Evolutionary conservation across 306 rosid species (phyloP), one percentile per base, ranked within the genome.

Genomic region (Vigna hirtella): DNA sequence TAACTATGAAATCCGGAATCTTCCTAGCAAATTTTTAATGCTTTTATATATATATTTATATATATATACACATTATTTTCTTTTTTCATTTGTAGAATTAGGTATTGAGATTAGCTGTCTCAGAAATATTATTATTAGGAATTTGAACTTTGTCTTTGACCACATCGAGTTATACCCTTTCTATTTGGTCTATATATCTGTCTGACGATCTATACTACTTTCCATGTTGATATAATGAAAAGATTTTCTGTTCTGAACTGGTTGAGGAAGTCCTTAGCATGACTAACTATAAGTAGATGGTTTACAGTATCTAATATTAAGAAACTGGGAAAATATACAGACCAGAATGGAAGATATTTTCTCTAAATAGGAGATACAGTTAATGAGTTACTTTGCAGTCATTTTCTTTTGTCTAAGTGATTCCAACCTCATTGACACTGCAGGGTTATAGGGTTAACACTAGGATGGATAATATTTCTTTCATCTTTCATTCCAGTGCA

Each of bases 401-500:
- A 62, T 17, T 36, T 26, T 30, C 3, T 77, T 48, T 73, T 47
- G 55, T 79, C n/a, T 26, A 74, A 79, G 20, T 81, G 51, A 76
- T 78, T 43, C n/a, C 34, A 53, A 55, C 26, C 32, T 64, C 56
- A 51, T 70, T 78, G 47, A 81, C 64, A 64, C 9, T 91, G 85
- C 97, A 95, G 98, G 96, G 96, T 87, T 82, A 52, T 92, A 18
- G 90, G 85, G 67, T 86, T 95, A 90, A 86, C 98, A 9, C 70
- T 92, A 30, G 98, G 98, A 79, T 95, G 98, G 98, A 89, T 95
- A 74, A 88, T 95, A 68, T 92, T 95, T 90, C 98, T 95, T 77
- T 92, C 93, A 1, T 75, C 91, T 36, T 95, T 89, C 88, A 89
- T 91, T 79, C 93, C 97, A 0, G 98, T 91, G 83, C 93, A 91